These are phyloP conservation scores for Sphaerobolus stellatus DNA, from an alignment of 1,284 basidiomycete species.

Conservation along the genomic window DNA sequence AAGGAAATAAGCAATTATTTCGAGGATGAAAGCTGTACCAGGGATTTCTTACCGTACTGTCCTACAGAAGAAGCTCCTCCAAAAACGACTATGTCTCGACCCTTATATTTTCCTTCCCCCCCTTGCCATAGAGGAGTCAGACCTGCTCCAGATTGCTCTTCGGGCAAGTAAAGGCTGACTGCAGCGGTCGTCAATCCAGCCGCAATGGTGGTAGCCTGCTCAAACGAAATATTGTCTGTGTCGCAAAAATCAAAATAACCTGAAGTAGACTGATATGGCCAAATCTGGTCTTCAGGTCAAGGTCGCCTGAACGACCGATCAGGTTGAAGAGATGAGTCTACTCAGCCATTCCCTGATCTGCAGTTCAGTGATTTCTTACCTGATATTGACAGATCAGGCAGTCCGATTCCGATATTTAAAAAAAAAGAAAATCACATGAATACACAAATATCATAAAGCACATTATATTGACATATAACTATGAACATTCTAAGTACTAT, in stretches of 20 bases:
- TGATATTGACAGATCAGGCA: no score
- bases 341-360: no score
- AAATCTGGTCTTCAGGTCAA: no score
- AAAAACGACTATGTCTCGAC: constrained; percentile 41
- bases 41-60: constrained; percentile 31
- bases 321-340: no score
- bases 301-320: no score
- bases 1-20: background rate
- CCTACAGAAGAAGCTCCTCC: constrained; percentile 45
- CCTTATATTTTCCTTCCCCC: constrained; percentile 36
- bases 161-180: constrained; percentile 37
- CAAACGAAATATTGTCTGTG: constrained; percentile 41
- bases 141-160: constrained; percentile 7
- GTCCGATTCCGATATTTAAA: no score
- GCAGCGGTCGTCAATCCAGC: constrained; percentile 39
- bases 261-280: no score
- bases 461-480: no score
- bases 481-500: no score
- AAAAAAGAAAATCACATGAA: no score
- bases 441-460: no score
- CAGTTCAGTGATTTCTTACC: no score
- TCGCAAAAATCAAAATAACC: background rate
- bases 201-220: constrained; percentile 37
- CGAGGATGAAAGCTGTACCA: background rate
- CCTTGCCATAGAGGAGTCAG: constrained; percentile 17